A percentile compares a stretch with the other conserved stretches of the same genome.
phyloP scores from a whole-genome alignment of 129 eudicot species.

The Lactuca saligna region DNA sequence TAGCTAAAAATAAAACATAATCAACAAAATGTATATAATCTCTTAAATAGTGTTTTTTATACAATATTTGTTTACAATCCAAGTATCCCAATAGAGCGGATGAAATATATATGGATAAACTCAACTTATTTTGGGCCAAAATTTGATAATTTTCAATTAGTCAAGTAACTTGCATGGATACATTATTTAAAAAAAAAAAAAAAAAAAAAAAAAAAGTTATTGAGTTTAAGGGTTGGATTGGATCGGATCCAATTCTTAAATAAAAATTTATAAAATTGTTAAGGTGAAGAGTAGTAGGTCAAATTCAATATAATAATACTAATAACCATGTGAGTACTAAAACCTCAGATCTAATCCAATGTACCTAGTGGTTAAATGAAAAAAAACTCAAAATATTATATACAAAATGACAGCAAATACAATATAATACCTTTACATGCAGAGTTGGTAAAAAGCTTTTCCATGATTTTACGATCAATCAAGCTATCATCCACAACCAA shows the following conservation, averaged over 20 bases:
- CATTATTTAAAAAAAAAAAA: background rate
- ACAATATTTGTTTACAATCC: background rate
- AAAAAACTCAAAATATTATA: background rate
- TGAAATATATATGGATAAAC: too few relatives aligned
- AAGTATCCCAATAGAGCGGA: background rate
- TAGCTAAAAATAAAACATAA: background rate
- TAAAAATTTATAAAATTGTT: background rate
- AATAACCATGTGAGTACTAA: background rate
- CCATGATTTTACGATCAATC: slow-evolving; percentile 55
- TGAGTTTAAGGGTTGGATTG: slow-evolving; percentile 6
- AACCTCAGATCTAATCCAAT: background rate
- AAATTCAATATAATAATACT: background rate
- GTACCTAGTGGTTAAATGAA: background rate
- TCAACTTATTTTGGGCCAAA: too few relatives aligned
- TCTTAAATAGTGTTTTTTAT: background rate
- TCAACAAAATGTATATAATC: background rate
- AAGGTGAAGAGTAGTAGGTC: background rate
- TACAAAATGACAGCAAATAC: slow-evolving; percentile 4
- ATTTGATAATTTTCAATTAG: too few relatives aligned
- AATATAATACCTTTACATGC: slow-evolving; percentile 50
- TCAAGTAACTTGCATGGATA: background rate
- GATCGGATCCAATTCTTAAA: slow-evolving; percentile 30
- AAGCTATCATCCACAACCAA: slow-evolving; percentile 63
- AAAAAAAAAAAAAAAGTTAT: background rate
- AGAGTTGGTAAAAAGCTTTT: slow-evolving; percentile 63